Evolutionary conservation across 805 yeast genomes (phyloP).

Genomic region (Candida montana): DNA sequence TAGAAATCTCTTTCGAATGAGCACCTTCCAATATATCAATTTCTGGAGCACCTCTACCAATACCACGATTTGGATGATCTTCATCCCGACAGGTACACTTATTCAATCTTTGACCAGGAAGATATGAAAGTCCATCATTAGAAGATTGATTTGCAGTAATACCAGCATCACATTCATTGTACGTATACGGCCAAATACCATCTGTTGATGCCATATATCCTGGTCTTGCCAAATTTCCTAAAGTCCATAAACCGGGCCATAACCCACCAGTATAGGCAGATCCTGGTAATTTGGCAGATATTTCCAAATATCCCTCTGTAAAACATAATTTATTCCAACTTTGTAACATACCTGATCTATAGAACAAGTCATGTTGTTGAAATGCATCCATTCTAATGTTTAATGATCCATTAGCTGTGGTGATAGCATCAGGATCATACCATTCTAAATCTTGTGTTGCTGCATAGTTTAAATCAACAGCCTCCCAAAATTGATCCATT

Average conservation of each 20-base stretch:
- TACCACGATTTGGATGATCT: constrained; percentile 83
- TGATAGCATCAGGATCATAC: constrained; percentile 89
- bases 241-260: constrained; percentile 96
- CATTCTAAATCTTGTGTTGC: constrained; percentile 91
- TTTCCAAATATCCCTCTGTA: constrained; percentile 76
- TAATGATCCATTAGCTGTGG: constrained; percentile 70
- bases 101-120: constrained; percentile 79
- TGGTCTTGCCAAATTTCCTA: constrained; percentile 91
- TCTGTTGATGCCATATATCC: constrained; percentile 85
- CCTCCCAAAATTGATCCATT: constrained; percentile 90
- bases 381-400: constrained; percentile 73
- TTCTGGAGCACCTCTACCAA: constrained; percentile 94
- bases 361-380: constrained; percentile 69
- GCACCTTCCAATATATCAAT: constrained; percentile 90
- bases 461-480: constrained; percentile 75
- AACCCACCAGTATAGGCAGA: constrained; percentile 73
- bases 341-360: constrained; percentile 89
- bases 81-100: constrained; percentile 77
- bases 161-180: constrained; percentile 86
- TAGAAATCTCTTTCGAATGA: constrained; percentile 39
- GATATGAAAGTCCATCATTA: constrained; percentile 79
- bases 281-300: constrained; percentile 74
- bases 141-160: constrained; percentile 91
- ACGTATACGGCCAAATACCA: constrained; percentile 94
- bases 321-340: constrained; percentile 90